Conservation (phyloP, 106 monocot genomes). For the Acorus calamus region DNA sequence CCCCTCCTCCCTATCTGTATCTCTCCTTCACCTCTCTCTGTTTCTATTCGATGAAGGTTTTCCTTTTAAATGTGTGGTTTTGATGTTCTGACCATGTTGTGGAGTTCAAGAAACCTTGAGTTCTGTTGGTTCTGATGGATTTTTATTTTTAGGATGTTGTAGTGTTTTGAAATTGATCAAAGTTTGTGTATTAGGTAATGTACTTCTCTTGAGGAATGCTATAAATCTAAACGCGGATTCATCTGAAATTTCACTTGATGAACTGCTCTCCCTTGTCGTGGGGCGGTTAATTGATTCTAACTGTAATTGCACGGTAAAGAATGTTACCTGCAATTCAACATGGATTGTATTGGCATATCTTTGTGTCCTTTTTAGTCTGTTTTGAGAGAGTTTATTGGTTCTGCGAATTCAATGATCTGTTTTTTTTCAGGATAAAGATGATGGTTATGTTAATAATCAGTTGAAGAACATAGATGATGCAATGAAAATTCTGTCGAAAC, state of each 20-base stretch:
- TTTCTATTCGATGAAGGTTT: not conserved
- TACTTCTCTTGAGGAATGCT: constrained; percentile 64
- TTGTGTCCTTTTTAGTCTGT: not conserved
- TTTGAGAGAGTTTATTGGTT: not conserved
- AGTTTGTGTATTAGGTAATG: constrained; percentile 82
- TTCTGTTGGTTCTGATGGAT: too few relatives aligned
- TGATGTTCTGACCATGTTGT: too few relatives aligned
- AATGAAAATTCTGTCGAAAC: constrained; percentile 81
- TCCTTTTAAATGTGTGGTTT: not conserved
- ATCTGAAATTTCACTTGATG: constrained; percentile 56
- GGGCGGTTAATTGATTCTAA: constrained; percentile 80
- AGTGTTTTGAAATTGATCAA: not conserved
- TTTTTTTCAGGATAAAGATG: constrained; percentile 48
- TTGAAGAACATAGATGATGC: constrained; percentile 88
- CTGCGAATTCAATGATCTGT: not conserved
- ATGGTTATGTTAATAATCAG: constrained; percentile 68
- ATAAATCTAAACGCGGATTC: constrained; percentile 50
- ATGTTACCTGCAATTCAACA: too few relatives aligned
- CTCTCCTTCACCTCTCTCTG: not conserved
- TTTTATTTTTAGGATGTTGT: not conserved
- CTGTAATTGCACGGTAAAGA: constrained; percentile 50
- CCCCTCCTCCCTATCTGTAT: constrained; percentile 93
- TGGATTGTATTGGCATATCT: constrained; percentile 6
- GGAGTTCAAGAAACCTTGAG: too few relatives aligned
- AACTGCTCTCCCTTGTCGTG: constrained; percentile 75